Evolutionary conservation across 225 moss, liverwort and hornwort genomes (phyloP).

Genomic region (Pleurozium schreberi): DNA sequence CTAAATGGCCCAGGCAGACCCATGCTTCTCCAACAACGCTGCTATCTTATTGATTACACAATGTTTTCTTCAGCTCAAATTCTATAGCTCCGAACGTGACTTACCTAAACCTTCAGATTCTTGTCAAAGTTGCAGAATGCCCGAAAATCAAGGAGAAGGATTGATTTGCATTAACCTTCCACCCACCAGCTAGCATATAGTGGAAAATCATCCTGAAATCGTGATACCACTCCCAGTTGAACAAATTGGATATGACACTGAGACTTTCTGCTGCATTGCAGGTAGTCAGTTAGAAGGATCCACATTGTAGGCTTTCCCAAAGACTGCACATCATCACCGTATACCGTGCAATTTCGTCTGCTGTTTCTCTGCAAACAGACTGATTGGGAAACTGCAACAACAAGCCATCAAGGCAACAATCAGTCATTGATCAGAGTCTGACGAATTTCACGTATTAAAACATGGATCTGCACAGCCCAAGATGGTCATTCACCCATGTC

Average conservation of each 20-base stretch:
- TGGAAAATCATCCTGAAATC: not conserved
- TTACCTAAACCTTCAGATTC: not conserved
- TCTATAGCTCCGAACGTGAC: not conserved
- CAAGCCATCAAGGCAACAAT: no score
- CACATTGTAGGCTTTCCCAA: not conserved
- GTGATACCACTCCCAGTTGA: not conserved
- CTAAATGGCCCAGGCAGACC: constrained; percentile 43
- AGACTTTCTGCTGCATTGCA: not conserved
- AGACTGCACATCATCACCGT: not conserved
- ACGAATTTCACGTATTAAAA: no score
- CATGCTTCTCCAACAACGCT: constrained; percentile 11
- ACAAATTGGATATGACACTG: not conserved
- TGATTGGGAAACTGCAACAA: no score
- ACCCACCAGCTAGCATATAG: not conserved
- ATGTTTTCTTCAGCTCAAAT: not conserved
- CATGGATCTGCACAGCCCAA: no score
- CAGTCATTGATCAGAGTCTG: no score
- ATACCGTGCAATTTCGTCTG: not conserved
- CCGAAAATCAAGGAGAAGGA: not conserved
- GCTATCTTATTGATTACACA: not conserved
- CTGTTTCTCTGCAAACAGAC: no score
- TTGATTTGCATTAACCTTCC: not conserved
- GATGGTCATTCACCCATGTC: no score
- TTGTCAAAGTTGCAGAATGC: not conserved
- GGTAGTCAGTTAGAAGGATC: not conserved